Evolutionary conservation across 2,329 filamentous ascomycete species (phyloP).

Genomic region (Aspergillus caelatus): DNA sequence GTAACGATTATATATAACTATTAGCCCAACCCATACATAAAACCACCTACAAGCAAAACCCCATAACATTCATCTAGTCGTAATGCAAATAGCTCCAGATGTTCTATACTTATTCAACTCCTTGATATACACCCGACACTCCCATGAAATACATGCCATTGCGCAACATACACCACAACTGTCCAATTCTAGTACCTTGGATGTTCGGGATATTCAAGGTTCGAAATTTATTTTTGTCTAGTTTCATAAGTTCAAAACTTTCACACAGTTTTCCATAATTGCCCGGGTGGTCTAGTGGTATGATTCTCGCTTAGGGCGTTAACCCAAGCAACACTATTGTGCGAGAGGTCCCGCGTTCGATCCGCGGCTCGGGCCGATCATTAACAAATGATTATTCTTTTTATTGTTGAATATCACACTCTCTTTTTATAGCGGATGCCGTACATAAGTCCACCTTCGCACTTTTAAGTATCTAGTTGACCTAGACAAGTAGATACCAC

Average conservation of each 20-base stretch:
- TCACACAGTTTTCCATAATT: not conserved
- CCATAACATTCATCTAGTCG: not conserved
- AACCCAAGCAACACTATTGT: too few relatives aligned
- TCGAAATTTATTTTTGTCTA: not conserved
- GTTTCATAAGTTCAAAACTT: accelerated
- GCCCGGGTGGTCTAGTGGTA: not conserved
- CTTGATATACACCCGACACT: not conserved
- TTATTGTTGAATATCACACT: too few relatives aligned
- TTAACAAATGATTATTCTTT: not conserved
- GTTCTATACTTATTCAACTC: too few relatives aligned
- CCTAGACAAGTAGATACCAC: too few relatives aligned
- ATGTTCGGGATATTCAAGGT: not conserved
- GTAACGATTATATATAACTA: not conserved
- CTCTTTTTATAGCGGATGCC: too few relatives aligned
- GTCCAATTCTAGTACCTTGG: not conserved
- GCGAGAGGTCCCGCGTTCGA: not conserved
- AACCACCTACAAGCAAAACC: too few relatives aligned
- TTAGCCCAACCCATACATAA: too few relatives aligned
- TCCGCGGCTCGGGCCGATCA: not conserved
- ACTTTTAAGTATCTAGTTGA: too few relatives aligned
- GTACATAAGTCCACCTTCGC: not conserved
- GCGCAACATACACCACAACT: not conserved
- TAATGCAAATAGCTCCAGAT: too few relatives aligned
- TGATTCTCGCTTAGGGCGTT: not conserved
- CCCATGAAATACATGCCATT: not conserved